phyloP scores from a whole-genome alignment of 2,329 filamentous ascomycete genomes.

The Fusarium ramigenum region DNA sequence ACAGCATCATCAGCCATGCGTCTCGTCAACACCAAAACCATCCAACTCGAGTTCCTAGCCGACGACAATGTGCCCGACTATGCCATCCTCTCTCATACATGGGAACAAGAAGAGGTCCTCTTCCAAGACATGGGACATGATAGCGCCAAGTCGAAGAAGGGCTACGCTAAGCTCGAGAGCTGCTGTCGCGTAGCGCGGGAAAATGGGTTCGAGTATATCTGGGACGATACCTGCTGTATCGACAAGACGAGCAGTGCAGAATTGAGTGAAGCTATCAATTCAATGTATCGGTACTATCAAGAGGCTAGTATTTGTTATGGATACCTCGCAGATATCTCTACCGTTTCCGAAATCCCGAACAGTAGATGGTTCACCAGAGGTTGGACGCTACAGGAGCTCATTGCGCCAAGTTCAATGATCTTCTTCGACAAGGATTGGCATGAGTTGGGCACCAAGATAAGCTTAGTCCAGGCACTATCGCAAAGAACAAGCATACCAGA shows the following conservation, averaged over 20 bases:
- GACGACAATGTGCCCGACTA: neutral
- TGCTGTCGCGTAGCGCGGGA: conserved; percentile 5
- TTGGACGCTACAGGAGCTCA: conserved; percentile 12
- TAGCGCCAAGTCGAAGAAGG: neutral
- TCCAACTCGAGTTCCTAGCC: neutral
- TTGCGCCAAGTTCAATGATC: neutral
- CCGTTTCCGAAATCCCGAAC: fast-evolving
- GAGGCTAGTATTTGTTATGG: conserved; percentile 15
- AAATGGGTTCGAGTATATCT: conserved; percentile 20
- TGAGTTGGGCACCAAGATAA: neutral
- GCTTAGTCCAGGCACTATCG: neutral
- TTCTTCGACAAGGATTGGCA: conserved; percentile 8
- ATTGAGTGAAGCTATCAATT: conserved; percentile 30
- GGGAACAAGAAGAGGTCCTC: conserved; percentile 10
- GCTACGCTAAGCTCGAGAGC: conserved; percentile 19
- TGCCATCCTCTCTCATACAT: conserved; percentile 14
- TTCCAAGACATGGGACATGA: conserved; percentile 6
- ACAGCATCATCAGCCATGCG: conserved; percentile 31
- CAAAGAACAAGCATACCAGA: neutral
- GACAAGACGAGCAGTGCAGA: conserved; percentile 32
- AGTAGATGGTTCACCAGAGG: conserved; percentile 24
- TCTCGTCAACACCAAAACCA: conserved; percentile 14
- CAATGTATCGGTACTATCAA: conserved; percentile 35
- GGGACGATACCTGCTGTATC: conserved; percentile 37
- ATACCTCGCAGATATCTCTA: conserved; percentile 14